A percentile compares a stretch with the other conserved stretches of the same genome.
Evolutionary conservation across 371 early-diverging fungal genomes (phyloP).

Genomic region (Homolaphlyctis polyrhiza): DNA sequence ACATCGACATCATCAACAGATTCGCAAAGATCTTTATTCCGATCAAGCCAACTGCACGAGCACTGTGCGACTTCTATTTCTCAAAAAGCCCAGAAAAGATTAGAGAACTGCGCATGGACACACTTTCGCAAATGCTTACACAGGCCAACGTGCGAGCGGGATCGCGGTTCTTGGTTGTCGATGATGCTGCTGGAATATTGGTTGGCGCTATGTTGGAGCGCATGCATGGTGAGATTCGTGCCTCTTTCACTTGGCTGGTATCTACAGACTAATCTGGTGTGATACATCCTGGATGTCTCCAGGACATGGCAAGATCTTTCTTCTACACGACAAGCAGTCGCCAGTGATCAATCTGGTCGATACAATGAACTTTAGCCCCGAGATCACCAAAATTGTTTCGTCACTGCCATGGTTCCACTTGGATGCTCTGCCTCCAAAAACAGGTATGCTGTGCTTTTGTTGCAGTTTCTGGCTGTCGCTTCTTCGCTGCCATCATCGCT

Average conservation of each 20-base stretch:
- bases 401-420: slow-evolving; percentile 58
- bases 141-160: slow-evolving; percentile 75
- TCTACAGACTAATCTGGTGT: background rate
- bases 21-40: slow-evolving; percentile 84
- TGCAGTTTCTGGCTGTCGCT: background rate
- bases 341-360: slow-evolving; percentile 66
- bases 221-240: slow-evolving; percentile 51
- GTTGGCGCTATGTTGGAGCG: slow-evolving; percentile 77
- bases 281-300: background rate
- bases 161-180: slow-evolving; percentile 68
- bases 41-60: slow-evolving; percentile 68
- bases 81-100: slow-evolving; percentile 77
- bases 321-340: slow-evolving; percentile 70
- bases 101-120: slow-evolving; percentile 81
- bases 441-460: no score
- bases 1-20: no score
- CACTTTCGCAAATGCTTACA: slow-evolving; percentile 83
- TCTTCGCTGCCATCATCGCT: background rate
- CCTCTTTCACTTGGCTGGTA: background rate
- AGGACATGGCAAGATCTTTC: slow-evolving; percentile 32
- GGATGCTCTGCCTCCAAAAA: background rate
- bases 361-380: slow-evolving; percentile 64
- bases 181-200: slow-evolving; percentile 85
- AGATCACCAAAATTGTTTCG: slow-evolving; percentile 47
- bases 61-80: slow-evolving; percentile 76